phyloP scores from a whole-genome alignment of 78 protist genomes.

The Trichosphaerium sp. region DNA sequence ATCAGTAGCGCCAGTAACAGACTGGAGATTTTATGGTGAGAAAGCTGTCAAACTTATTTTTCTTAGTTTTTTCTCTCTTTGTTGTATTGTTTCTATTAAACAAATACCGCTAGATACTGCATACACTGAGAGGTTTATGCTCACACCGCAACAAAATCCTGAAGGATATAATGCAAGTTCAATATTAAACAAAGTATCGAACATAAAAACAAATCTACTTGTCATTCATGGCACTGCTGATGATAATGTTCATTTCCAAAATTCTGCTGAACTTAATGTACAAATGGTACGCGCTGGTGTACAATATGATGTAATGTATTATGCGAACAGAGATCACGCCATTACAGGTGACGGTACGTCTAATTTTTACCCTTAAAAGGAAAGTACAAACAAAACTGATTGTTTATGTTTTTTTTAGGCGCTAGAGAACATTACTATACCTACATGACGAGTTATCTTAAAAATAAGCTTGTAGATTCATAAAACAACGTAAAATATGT shows the following conservation, averaged over 20 bases:
- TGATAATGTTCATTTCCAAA: neutral
- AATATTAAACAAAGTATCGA: neutral
- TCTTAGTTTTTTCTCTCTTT: neutral
- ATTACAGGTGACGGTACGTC: neutral
- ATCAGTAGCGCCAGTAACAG: slow-evolving; percentile 3
- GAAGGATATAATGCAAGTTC: neutral
- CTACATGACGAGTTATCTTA: too few relatives aligned
- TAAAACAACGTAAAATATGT: too few relatives aligned
- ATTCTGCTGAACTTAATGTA: neutral
- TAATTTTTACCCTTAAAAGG: too few relatives aligned
- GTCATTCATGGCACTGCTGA: slow-evolving; percentile 4
- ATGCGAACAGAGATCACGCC: neutral
- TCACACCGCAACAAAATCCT: neutral
- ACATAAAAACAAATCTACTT: neutral
- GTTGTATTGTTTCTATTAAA: too few relatives aligned
- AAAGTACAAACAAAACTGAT: too few relatives aligned
- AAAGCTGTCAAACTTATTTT: neutral
- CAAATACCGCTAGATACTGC: neutral
- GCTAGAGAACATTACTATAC: too few relatives aligned
- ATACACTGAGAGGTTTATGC: slow-evolving; percentile 1
- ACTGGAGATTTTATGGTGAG: neutral
- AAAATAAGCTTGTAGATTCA: too few relatives aligned
- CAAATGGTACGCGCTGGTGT: neutral
- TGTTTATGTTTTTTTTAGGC: too few relatives aligned
- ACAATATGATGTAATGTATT: neutral